Conservation (phyloP, 2,329 filamentous ascomycete genomes). For the Neocucurbitaria cava region DNA sequence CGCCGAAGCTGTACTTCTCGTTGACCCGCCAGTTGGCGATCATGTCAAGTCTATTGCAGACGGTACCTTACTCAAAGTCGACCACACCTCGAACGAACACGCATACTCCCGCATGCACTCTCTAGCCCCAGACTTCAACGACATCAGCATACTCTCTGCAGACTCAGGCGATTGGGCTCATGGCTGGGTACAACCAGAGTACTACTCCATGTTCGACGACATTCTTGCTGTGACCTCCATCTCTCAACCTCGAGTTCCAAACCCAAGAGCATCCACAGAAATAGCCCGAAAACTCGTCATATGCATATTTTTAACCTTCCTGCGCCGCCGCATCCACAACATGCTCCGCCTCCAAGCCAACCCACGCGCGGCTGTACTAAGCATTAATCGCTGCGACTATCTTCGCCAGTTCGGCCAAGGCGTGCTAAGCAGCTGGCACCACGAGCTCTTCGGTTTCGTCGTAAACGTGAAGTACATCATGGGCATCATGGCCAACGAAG, state of each 20-base stretch:
- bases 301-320: not conserved
- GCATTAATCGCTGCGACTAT: slow-evolving; percentile 4
- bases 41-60: not conserved
- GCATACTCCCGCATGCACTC: slow-evolving; percentile 5
- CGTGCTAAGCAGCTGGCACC: slow-evolving; percentile 6
- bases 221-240: not conserved
- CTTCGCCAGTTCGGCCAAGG: slow-evolving; percentile 1
- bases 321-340: slow-evolving; percentile 1
- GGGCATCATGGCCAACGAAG: slow-evolving; percentile 9
- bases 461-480: slow-evolving; percentile 7
- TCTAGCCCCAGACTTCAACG: slow-evolving; percentile 3
- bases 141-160: not conserved
- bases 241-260: not conserved
- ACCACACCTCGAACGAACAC: slow-evolving; percentile 2
- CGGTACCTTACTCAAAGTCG: not conserved
- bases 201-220: not conserved
- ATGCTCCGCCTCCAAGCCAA: slow-evolving; percentile 2
- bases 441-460: slow-evolving; percentile 10
- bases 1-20: not conserved
- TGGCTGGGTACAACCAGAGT: not conserved
- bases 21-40: not conserved
- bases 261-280: slow-evolving; percentile 1
- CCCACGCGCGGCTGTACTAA: not conserved
- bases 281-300: slow-evolving; percentile 3
- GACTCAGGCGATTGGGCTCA: not conserved